Evolutionary conservation across 164 flowering plant species (phyloP), one percentile per base, ranked within the genome.

Genomic region (Sextonia rubra): DNA sequence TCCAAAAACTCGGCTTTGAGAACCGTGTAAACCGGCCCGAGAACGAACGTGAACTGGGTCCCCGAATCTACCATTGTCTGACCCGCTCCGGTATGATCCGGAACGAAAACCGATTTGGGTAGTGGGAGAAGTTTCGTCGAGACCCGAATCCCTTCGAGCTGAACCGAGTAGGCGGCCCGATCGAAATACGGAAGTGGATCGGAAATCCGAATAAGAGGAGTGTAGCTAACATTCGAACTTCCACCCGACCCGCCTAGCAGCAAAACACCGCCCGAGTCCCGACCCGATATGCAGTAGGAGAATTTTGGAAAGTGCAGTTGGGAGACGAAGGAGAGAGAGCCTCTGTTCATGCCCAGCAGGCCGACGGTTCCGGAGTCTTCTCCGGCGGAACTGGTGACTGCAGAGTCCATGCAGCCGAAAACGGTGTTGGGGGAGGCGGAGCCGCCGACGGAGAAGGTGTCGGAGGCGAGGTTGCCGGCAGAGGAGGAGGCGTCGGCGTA

Each of bases 11-110:
- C 96, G 47, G 77, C 77, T 68, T 78, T 81, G 58, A 92, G 66
- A 0, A 96, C 91, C 4, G 81, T 78, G 79, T 90, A 91, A 68
- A 78, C 98, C 69, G 88, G 86, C 3, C 96, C 94, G 23, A 94
- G 85, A 1, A 91, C 74, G 78, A 86, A 91, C 0, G 91, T 90
- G 80, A 90, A 92, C 77, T 92, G 96, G 6, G 94, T 87, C 0
- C 97, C 97, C 52, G 97, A 90, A 71, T 92, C 97, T 0, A 92
- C 84, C 96, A 92, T 92, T 5, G 97, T 90, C 72, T 92, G 97
- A 52, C 97, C 97, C 22, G 97, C 97, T 6, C 97, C 97, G 26
- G 92, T 90, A 64, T 90, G 96, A 73, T 92, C 97, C 60, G 97
- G 97, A 37, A 65, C 84, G 60, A 85, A 84, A 1, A 84, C 79